Conservation (phyloP, 768 basidiomycete genomes). For the Boletellus sp. region DNA sequence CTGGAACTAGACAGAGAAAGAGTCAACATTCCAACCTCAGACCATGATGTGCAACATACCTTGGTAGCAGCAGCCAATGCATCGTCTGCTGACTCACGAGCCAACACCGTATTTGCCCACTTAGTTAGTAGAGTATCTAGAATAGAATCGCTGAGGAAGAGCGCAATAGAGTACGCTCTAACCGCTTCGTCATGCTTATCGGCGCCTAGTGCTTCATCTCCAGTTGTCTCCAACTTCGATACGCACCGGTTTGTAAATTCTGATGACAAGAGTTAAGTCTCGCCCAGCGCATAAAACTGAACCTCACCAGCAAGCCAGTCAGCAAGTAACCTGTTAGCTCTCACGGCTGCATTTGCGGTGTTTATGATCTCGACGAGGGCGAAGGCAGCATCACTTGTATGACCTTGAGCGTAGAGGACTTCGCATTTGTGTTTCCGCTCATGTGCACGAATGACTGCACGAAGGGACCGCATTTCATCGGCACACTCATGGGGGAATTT, state of each 20-base stretch:
- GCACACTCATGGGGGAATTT: too few species aligned
- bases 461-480: too few species aligned
- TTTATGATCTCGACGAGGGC: neutral
- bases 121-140: neutral
- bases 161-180: neutral
- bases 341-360: neutral
- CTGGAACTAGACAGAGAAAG: neutral
- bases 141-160: neutral
- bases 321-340: neutral
- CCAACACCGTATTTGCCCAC: neutral
- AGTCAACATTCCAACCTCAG: neutral
- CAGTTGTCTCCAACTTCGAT: neutral
- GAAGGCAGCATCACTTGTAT: too few species aligned
- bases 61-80: neutral
- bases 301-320: conserved; percentile 5
- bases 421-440: too few species aligned
- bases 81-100: neutral
- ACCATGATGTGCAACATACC: neutral
- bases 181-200: neutral
- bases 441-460: too few species aligned
- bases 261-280: neutral
- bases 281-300: neutral
- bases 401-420: too few species aligned
- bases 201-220: neutral
- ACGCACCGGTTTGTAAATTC: neutral